Percentiles rank a stretch among this genome's conserved stretches.
These are phyloP conservation scores for Testicularia cyperi DNA, from an alignment of 1,284 basidiomycete species.

Conservation along the genomic window DNA sequence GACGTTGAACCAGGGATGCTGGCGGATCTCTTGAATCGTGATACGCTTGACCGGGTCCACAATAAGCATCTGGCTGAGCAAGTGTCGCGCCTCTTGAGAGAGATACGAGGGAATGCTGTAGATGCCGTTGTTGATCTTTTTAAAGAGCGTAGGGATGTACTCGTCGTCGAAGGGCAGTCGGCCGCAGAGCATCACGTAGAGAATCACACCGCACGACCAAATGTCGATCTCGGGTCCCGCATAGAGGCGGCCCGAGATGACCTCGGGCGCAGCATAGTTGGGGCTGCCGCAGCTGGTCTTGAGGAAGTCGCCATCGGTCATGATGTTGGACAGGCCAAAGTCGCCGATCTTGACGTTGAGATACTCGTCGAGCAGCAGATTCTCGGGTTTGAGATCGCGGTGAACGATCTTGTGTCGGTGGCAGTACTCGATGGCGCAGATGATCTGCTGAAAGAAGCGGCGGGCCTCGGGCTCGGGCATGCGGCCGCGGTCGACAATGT, in stretches of 20 bases:
- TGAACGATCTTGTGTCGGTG: constrained; percentile 59
- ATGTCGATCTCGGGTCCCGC: constrained; percentile 59
- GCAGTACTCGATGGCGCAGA: constrained; percentile 58
- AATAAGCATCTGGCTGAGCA: constrained; percentile 58
- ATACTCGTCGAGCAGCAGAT: constrained; percentile 56
- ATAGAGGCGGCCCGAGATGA: constrained; percentile 57
- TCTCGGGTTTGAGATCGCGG: constrained; percentile 58
- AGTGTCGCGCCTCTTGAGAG: constrained; percentile 52
- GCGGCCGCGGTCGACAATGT: constrained; percentile 57
- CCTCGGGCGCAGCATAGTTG: constrained; percentile 60
- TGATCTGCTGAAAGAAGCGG: constrained; percentile 59
- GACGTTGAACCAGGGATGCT: constrained; percentile 58
- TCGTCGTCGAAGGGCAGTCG: constrained; percentile 59
- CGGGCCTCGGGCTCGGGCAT: constrained; percentile 57
- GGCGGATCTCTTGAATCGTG: constrained; percentile 56
- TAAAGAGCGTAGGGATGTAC: constrained; percentile 59
- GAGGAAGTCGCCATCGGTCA: constrained; percentile 60
- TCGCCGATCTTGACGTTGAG: constrained; percentile 60
- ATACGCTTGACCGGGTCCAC: constrained; percentile 60
- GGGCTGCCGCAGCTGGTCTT: constrained; percentile 59
- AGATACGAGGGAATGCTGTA: constrained; percentile 56
- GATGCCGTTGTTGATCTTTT: constrained; percentile 59
- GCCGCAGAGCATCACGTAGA: constrained; percentile 59
- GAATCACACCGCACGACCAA: constrained; percentile 59
- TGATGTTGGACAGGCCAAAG: constrained; percentile 60